Evolutionary conservation across 2,329 filamentous ascomycete genomes (phyloP), one percentile per base, ranked within the genome.

Genomic region (Colletotrichum plurivorum): DNA sequence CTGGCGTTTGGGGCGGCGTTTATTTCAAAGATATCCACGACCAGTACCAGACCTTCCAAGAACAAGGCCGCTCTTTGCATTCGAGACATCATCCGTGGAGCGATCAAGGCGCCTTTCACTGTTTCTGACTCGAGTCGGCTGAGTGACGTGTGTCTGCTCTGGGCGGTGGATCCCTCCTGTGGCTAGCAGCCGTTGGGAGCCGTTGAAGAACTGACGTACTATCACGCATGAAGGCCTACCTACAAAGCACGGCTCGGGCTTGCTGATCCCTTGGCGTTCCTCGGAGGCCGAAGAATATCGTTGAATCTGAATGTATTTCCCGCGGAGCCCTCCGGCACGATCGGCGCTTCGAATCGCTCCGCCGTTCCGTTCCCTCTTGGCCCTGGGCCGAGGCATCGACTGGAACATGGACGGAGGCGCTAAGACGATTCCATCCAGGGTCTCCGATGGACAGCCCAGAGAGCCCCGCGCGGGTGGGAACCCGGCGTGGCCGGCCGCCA

Each of bases 401-500:
- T 49, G 25, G 31, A 49, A 45, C 49, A 43, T 48, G 27, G 54
- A 55, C 48, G 48, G 58, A 43, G 66, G 49, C 61, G 61, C 66
- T 69, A 69, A 22, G 48, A 69, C 54, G 41, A 65, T 69, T 69
- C 27, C 39, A 58, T 64, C 46, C 41, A 68, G 53, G 60, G 53
- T 64, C 59, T 63, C 59, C 59, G 59, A 57, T 45, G 25, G 25
- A 55, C 63, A 58, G 39, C 41, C 58, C 31, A 36, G 43, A 53
- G 31, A 13, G 48, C 61, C 65, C 61, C 66, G 61, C 61, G 66
- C 61, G 54, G 66, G 66, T 69, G 66, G 66, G 46, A 59, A 46
- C n/a, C 48, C 41, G 61, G 65, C 65, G 31, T 45, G 10, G 65
- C 54, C 41, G 65, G 16, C 54, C 59, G 52, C 52, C 53, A 64